Evolutionary conservation across 345 rosid genomes (phyloP).

Genomic region (Cochlearia excelsa): DNA sequence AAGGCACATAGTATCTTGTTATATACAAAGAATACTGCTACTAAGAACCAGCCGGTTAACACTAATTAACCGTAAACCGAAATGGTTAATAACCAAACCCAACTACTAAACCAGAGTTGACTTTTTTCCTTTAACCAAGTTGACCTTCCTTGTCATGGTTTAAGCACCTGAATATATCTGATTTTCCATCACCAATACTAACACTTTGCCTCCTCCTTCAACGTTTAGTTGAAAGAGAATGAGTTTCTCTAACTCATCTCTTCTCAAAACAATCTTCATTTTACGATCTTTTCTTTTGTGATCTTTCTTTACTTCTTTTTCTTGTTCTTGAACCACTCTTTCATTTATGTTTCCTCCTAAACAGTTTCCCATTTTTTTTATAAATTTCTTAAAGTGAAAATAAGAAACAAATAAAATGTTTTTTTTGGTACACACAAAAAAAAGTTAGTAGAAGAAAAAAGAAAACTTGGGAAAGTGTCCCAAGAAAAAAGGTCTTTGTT

Average conservation of each 20-base stretch:
- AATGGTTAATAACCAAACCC: too few species aligned
- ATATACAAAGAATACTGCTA: too few species aligned
- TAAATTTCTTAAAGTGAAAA: not conserved
- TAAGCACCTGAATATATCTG: too few species aligned
- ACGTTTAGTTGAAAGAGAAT: slow-evolving; percentile 38
- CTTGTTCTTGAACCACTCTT: slow-evolving; percentile 21
- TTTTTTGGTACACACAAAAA: slow-evolving; percentile 17
- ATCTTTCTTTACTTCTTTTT: slow-evolving; percentile 27
- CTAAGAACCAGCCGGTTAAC: too few species aligned
- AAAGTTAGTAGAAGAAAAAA: slow-evolving; percentile 24
- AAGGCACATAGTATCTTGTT: too few species aligned
- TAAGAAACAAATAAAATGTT: not conserved
- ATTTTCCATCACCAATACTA: too few species aligned
- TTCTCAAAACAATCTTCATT: slow-evolving; percentile 33
- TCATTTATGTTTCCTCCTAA: slow-evolving; percentile 29
- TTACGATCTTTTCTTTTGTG: slow-evolving; percentile 34
- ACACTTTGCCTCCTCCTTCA: slow-evolving; percentile 28
- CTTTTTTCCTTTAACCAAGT: too few species aligned
- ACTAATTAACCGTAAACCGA: too few species aligned
- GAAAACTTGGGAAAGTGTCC: slow-evolving; percentile 36
- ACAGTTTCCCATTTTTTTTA: slow-evolving; percentile 37
- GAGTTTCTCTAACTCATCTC: slow-evolving; percentile 47
- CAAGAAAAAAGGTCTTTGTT: slow-evolving; percentile 36
- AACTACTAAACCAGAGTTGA: too few species aligned
- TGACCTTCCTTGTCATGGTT: too few species aligned